A percentile compares a stretch with the other conserved stretches of the same genome.
Conservation (phyloP, 177 flowering plant genomes). For the Tripterygium wilfordii region DNA sequence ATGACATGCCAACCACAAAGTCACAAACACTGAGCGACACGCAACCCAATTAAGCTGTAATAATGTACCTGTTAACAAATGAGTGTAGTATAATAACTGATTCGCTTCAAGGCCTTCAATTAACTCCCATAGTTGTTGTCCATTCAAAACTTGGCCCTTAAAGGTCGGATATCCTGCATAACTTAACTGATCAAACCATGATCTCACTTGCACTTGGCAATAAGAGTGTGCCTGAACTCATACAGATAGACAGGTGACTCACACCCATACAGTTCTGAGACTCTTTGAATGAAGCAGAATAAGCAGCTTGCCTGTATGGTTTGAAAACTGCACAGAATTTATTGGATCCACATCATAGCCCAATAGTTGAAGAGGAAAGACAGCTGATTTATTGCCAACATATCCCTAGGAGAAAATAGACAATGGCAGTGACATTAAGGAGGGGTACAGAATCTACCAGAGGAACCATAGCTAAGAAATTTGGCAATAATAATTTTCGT, state of each 20-base stretch:
- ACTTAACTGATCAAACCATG: slow-evolving; percentile 15
- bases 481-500: too few species aligned
- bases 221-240: slow-evolving; percentile 27
- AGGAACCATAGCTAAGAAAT: background rate
- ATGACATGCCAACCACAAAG: too few species aligned
- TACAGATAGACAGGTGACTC: slow-evolving; percentile 31
- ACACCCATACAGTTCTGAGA: slow-evolving; percentile 50
- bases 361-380: slow-evolving; percentile 91
- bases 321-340: slow-evolving; percentile 97
- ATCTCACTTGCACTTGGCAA: slow-evolving; percentile 8
- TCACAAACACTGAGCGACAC: too few species aligned
- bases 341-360: slow-evolving; percentile 98
- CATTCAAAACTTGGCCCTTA: slow-evolving; percentile 92
- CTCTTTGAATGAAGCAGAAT: slow-evolving; percentile 34
- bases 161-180: slow-evolving; percentile 92
- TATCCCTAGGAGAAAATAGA: slow-evolving; percentile 55
- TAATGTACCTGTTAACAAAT: slow-evolving; percentile 77
- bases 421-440: background rate
- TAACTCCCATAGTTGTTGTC: slow-evolving; percentile 83
- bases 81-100: slow-evolving; percentile 76
- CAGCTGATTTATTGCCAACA: slow-evolving; percentile 98
- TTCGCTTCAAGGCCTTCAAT: slow-evolving; percentile 94
- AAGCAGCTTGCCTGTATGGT: slow-evolving; percentile 98
- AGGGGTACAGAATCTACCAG: background rate
- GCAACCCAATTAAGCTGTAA: background rate